These are phyloP conservation scores for Canavalia gladiata DNA, from an alignment of 306 rosid genomes.

Conservation along the genomic window DNA sequence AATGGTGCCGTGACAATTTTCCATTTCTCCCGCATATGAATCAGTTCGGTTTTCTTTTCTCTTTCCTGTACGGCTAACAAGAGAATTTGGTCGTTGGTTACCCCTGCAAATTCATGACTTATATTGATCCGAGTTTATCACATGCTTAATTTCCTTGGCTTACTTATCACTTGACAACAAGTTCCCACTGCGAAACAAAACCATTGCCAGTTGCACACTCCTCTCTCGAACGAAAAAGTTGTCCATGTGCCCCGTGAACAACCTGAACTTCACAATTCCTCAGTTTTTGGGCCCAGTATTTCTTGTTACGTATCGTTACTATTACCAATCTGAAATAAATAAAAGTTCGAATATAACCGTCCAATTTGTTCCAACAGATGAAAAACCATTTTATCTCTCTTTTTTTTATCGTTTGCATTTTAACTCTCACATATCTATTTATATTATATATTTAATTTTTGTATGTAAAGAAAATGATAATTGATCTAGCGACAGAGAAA, in stretches of 20 bases:
- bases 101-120: background rate
- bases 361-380: no score
- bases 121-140: background rate
- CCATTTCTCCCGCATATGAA: no score
- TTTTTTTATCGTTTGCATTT: background rate
- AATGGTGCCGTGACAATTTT: no score
- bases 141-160: background rate
- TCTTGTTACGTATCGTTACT: no score
- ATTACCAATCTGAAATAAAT: no score
- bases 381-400: no score
- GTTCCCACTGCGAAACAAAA: background rate
- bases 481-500: background rate
- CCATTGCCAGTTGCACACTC: background rate
- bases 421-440: constrained; percentile 49
- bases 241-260: background rate
- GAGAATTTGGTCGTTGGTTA: no score
- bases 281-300: no score
- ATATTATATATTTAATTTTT: constrained; percentile 50
- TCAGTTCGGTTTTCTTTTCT: no score
- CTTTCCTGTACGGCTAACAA: no score
- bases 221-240: background rate
- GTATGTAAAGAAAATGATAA: background rate
- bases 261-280: no score
- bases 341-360: no score
- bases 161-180: background rate